Conservation (phyloP, 2,329 filamentous ascomycete species). For the Penicillium polonicum region DNA sequence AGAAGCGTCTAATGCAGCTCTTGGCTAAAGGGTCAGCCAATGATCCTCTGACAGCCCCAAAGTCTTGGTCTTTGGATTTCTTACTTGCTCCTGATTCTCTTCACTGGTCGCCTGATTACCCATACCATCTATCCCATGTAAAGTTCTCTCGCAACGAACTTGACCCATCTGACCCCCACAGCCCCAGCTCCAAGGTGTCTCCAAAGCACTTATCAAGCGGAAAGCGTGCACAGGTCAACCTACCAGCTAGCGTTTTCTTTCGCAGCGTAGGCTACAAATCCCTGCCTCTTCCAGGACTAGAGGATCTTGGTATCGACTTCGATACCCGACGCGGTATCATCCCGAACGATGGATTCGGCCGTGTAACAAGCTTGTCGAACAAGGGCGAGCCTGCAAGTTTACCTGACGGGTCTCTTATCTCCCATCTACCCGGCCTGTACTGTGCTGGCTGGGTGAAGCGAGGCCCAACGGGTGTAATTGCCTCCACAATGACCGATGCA, state of each 20-base stretch:
- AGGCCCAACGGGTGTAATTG: constrained; percentile 92
- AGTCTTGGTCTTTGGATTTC: constrained; percentile 82
- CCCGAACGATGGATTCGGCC: constrained; percentile 75
- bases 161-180: constrained; percentile 52
- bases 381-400: constrained; percentile 24
- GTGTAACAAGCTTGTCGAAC: constrained; percentile 55
- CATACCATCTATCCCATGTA: constrained; percentile 60
- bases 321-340: constrained; percentile 72
- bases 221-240: constrained; percentile 45
- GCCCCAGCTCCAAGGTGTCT: constrained; percentile 48
- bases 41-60: constrained; percentile 51
- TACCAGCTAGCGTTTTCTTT: constrained; percentile 74
- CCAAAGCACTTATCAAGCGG: constrained; percentile 52
- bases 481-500: constrained; percentile 91
- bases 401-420: constrained; percentile 42
- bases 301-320: constrained; percentile 72
- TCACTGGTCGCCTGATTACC: constrained; percentile 47
- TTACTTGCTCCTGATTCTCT: constrained; percentile 77
- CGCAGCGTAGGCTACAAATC: constrained; percentile 95
- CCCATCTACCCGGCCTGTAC: constrained; percentile 71
- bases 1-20: constrained; percentile 76
- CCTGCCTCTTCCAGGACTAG: constrained; percentile 70
- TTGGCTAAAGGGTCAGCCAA: constrained; percentile 70
- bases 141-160: constrained; percentile 60
- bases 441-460: constrained; percentile 96